These are phyloP conservation scores for Cucurbitaria berberidis DNA, from an alignment of 2,329 filamentous ascomycete species.

Conservation along the genomic window DNA sequence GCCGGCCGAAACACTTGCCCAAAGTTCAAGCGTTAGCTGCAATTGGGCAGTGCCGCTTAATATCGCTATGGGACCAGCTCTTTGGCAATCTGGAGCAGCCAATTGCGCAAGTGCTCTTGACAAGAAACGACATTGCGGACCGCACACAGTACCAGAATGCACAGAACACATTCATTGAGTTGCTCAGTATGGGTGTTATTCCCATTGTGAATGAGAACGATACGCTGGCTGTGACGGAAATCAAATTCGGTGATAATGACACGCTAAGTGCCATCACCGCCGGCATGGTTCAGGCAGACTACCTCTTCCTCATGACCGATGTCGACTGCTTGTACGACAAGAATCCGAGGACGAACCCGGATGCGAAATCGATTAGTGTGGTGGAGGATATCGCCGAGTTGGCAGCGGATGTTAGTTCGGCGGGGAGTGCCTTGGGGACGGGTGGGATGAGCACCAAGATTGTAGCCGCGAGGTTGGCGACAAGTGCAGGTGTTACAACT, in stretches of 20 bases:
- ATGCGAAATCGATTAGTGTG: constrained; percentile 88
- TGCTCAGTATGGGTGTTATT: constrained; percentile 93
- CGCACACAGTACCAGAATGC: constrained; percentile 95
- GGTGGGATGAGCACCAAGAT: constrained; percentile 99
- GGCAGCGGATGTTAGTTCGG: constrained; percentile 87
- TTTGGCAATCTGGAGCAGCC: constrained; percentile 89
- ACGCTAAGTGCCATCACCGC: constrained; percentile 95
- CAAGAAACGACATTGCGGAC: constrained; percentile 95
- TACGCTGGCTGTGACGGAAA: constrained; percentile 94
- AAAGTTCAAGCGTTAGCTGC: constrained; percentile 92
- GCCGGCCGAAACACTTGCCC: constrained; percentile 87
- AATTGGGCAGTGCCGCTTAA: constrained; percentile 92
- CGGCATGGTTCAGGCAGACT: constrained; percentile 95
- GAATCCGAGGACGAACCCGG: constrained; percentile 83
- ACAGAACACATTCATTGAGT: constrained; percentile 89
- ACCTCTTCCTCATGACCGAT: constrained; percentile 98
- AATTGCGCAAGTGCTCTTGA: constrained; percentile 92
- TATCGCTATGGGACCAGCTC: constrained; percentile 92
- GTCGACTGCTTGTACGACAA: constrained; percentile 97
- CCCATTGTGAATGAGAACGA: constrained; percentile 99
- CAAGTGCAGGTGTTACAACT: constrained; percentile 92
- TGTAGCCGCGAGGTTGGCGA: constrained; percentile 87
- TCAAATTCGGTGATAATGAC: constrained; percentile 99
- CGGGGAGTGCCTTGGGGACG: constrained; percentile 87
- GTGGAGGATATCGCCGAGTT: constrained; percentile 86